These are phyloP conservation scores for Tuber brumale DNA, from an alignment of 495 filamentous ascomycete genomes.

Conservation along the genomic window DNA sequence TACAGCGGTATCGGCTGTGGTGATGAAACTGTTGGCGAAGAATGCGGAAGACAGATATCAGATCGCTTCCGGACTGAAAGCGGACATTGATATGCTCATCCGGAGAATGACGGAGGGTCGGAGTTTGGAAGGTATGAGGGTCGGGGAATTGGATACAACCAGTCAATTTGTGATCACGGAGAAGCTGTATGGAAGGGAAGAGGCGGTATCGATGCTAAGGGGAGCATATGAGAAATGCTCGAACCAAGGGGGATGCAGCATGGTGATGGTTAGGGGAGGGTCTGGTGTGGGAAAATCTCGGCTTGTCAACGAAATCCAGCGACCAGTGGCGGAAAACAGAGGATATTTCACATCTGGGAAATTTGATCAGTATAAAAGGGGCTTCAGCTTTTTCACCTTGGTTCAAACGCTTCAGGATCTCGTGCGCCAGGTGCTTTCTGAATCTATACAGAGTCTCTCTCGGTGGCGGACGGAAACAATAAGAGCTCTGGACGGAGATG, in stretches of 20 bases:
- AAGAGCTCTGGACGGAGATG: conserved; percentile 40
- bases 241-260: conserved; percentile 31
- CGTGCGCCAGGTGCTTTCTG: conserved; percentile 41
- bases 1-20: conserved; percentile 57
- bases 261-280: conserved; percentile 38
- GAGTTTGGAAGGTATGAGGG: conserved; percentile 35
- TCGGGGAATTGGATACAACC: conserved; percentile 41
- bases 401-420: conserved; percentile 41
- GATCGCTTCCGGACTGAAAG: conserved; percentile 61
- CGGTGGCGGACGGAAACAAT: conserved; percentile 41
- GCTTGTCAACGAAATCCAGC: conserved; percentile 41
- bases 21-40: conserved; percentile 67
- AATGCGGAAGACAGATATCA: conserved; percentile 65
- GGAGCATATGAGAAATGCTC: conserved; percentile 37
- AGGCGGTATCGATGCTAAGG: conserved; percentile 32
- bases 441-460: conserved; percentile 34
- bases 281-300: conserved; percentile 40
- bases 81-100: conserved; percentile 57
- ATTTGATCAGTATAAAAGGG: conserved; percentile 41
- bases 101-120: conserved; percentile 57
- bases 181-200: conserved; percentile 40
- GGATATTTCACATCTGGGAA: conserved; percentile 41
- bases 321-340: conserved; percentile 41
- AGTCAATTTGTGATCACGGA: conserved; percentile 41
- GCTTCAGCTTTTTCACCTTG: conserved; percentile 40